phyloP scores from a whole-genome alignment of 805 yeast genomes.

The Kodamaea kaohsiungensis region DNA sequence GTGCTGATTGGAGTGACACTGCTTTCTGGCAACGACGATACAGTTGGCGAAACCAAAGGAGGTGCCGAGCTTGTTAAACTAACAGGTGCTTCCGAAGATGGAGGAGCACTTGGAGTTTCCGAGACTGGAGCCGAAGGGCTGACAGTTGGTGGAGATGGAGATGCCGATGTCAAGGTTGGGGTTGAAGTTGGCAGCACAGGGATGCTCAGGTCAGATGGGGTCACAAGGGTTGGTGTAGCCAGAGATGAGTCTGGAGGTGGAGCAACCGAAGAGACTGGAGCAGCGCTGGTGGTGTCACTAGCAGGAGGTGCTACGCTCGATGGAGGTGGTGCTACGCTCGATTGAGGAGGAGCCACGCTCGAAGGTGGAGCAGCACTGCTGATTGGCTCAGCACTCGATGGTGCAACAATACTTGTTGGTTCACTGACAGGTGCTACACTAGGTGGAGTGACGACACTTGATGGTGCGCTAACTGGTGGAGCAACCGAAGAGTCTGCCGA shows the following conservation, averaged over 20 bases:
- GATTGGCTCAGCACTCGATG: background rate
- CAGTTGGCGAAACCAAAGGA: background rate
- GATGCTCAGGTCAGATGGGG: background rate
- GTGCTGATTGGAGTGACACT: background rate
- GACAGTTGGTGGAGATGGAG: conserved; percentile 4
- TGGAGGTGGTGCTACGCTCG: conserved; percentile 2
- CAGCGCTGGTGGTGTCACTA: background rate
- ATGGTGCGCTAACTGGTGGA: background rate
- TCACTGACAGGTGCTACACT: background rate
- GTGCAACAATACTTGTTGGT: conserved; percentile 1
- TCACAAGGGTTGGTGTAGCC: background rate
- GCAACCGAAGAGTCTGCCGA: background rate
- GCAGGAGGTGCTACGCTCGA: background rate
- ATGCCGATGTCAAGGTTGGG: conserved; percentile 4
- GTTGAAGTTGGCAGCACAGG: background rate
- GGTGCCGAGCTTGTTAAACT: background rate
- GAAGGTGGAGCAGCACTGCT: conserved; percentile 5
- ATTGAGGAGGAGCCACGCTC: background rate
- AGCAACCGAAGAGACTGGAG: conserved; percentile 1
- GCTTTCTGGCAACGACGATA: background rate
- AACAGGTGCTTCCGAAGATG: background rate
- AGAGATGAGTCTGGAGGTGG: background rate
- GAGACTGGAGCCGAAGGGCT: no score
- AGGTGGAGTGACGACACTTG: background rate
- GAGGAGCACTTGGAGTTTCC: background rate